Base-by-base conservation (phyloP, 441 rosid species). In the Erodium moschatum region DNA sequence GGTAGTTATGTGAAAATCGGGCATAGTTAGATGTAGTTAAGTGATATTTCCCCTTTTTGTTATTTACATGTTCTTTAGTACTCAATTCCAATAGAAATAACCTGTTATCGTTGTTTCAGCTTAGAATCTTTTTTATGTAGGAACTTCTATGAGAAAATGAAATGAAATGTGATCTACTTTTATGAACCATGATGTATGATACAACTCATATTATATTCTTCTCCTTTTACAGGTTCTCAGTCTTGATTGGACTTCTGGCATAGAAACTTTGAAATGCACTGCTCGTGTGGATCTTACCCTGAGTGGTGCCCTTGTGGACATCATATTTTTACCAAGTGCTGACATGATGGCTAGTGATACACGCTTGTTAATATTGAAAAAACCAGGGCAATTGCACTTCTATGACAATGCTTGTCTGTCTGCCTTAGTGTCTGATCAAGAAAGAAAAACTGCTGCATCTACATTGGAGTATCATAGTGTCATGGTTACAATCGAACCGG, bases 261-360 rank as follows among this genome's bases (percentile, higher is more conserved):
- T 82, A 73, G 85, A 83, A 82, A 75, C 74, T 71, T 72, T 86
- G 78, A 83, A 82, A 81, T 88, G 89, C 70, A 69, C 82, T 62
- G 78, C 80, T 72, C 86, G 85, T 46, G 81, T 71, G 46, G 90
- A 88, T 82, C 80, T 86, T 77, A 77, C 80, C 71, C 84, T 82
- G 58, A 80, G 74, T 76, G 90, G 90, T 65, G 83, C 87, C 67
- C 86, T 83, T 74, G 88, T 85, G 61, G 90, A 88, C 78, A 83
- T 82, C 85, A 83, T 82, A 72, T 77, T 88, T 70, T 77, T 85
- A 74, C 79, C 86, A 44, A 69, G 78, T 64, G 75, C 73, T 63
- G 68, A 81, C 50, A 67, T 68, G 65, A 76, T 69, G 73, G 72
- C 69, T 74, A 81, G 78, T 10, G 33, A 65, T 66, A 70, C 16